These are phyloP conservation scores for Dactylonectria estremocensis DNA, from an alignment of 2,329 filamentous ascomycete genomes.

Conservation along the genomic window DNA sequence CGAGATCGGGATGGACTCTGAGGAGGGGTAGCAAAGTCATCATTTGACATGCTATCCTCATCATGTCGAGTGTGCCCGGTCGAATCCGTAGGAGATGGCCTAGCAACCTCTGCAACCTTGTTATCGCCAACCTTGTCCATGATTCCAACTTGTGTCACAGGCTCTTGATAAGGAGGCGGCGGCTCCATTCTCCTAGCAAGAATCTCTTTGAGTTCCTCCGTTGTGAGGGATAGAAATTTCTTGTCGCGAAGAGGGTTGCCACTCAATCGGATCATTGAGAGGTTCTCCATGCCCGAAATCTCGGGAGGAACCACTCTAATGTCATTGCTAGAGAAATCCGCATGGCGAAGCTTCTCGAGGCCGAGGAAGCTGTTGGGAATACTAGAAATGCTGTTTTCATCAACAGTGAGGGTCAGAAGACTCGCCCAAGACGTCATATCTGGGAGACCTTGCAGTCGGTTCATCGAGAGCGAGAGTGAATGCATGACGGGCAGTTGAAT, in stretches of 20 bases:
- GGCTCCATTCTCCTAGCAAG: conserved; percentile 78
- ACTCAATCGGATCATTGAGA: conserved; percentile 82
- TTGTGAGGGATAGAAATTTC: conserved; percentile 85
- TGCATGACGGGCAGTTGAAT: conserved; percentile 81
- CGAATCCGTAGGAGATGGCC: background rate
- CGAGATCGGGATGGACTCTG: conserved; percentile 65
- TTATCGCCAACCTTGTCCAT: conserved; percentile 45
- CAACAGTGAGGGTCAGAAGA: conserved; percentile 80
- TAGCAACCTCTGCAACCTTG: conserved; percentile 18
- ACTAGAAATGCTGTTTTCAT: conserved; percentile 84
- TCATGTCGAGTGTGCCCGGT: conserved; percentile 39
- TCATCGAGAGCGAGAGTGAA: conserved; percentile 83
- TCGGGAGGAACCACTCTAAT: conserved; percentile 82
- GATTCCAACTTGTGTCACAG: conserved; percentile 39
- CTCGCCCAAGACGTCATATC: conserved; percentile 81
- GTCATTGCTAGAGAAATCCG: conserved; percentile 89
- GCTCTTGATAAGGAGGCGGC: conserved; percentile 59
- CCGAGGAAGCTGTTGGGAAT: conserved; percentile 84
- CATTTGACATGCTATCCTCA: conserved; percentile 66
- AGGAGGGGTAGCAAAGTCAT: conserved; percentile 71
- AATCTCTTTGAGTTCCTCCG: conserved; percentile 84
- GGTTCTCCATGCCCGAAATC: conserved; percentile 83
- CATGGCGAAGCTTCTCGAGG: conserved; percentile 79
- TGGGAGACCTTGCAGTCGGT: conserved; percentile 82
- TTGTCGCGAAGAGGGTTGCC: conserved; percentile 94